phyloP scores from a whole-genome alignment of 1,139 yeast species.

The Pichia sp. region DNA sequence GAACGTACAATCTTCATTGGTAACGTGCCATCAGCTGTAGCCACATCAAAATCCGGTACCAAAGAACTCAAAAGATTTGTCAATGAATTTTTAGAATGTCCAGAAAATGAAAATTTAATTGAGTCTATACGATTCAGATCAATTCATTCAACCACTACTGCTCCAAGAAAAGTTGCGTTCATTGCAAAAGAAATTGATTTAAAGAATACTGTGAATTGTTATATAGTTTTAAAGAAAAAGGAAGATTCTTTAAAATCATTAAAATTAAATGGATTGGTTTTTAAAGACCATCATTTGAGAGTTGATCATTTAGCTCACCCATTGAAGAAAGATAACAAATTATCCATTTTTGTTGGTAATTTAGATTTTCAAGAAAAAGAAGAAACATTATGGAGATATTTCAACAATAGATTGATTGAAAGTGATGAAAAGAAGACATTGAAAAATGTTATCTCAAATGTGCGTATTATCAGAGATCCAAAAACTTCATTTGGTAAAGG shows the following conservation, averaged over 20 bases:
- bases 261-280: constrained; percentile 56
- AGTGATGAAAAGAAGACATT: constrained; percentile 38
- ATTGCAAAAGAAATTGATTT: constrained; percentile 73
- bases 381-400: constrained; percentile 82
- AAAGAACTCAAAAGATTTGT: constrained; percentile 61
- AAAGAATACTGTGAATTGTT: constrained; percentile 77
- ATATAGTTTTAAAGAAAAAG: constrained; percentile 57
- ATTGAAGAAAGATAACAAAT: constrained; percentile 70
- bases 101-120: constrained; percentile 25
- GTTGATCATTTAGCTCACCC: constrained; percentile 94
- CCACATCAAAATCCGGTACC: constrained; percentile 53
- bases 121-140: constrained; percentile 85
- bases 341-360: constrained; percentile 89
- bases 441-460: constrained; percentile 55
- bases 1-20: constrained; percentile 88
- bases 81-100: constrained; percentile 25
- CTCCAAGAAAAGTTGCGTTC: constrained; percentile 90
- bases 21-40: constrained; percentile 60
- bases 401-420: constrained; percentile 32
- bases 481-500: constrained; percentile 96
- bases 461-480: constrained; percentile 78
- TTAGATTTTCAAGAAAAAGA: constrained; percentile 89
- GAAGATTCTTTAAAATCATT: constrained; percentile 47
- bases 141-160: constrained; percentile 77
- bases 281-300: constrained; percentile 69